Base-by-base conservation (phyloP, 2,329 filamentous ascomycete genomes). In the Chaetomium olivaceum region DNA sequence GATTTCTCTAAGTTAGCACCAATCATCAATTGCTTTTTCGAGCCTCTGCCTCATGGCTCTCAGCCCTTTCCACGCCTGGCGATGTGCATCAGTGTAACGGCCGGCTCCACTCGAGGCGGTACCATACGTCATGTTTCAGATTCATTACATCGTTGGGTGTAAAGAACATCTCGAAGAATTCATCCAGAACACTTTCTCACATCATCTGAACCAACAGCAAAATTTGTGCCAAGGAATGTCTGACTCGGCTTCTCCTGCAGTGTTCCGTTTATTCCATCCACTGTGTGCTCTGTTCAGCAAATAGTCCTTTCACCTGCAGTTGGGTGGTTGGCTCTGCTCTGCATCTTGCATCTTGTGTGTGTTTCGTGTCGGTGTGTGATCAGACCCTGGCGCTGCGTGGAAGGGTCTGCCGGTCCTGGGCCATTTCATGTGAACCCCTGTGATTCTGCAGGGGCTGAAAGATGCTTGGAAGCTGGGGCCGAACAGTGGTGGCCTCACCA, bases 371-470 rank as follows among this genome's bases (percentile, higher is more conserved):
- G 55, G 50, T 52, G 61, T 66, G 57, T 48, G 33, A 39, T 19
- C 16, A 21, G 48, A 48, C 39, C 58, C 31, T 29, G 31, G 25
- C 55, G 36, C 29, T 51, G 39, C 33, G 33, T 52, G 59, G 48
- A 50, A 50, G 43, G 33, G 25, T 16, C 9, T 19, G 14, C 16
- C 27, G 36, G 50, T 46, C 23, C 54, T 56, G 57, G 52, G 43
- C 52, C 54, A 59, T 52, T 55, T 61, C 43, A 62, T 46, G 58
- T 61, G 64, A 58, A 58, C 52, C 54, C 46, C 56, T 59, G 55
- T 33, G 29, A 46, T 23, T 51, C 65, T 64, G 65, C 67, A 69
- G 64, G 63, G 67, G 63, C 52, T 52, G 60, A 64, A 51, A 58
- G 33, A 36, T 36, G 33, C 11, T 36, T 14, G 33, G 33, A 12